A percentile compares a stretch with the other conserved stretches of the same genome.
Conservation (phyloP, 2,329 filamentous ascomycete genomes). For the Aureobasidium sp. region DNA sequence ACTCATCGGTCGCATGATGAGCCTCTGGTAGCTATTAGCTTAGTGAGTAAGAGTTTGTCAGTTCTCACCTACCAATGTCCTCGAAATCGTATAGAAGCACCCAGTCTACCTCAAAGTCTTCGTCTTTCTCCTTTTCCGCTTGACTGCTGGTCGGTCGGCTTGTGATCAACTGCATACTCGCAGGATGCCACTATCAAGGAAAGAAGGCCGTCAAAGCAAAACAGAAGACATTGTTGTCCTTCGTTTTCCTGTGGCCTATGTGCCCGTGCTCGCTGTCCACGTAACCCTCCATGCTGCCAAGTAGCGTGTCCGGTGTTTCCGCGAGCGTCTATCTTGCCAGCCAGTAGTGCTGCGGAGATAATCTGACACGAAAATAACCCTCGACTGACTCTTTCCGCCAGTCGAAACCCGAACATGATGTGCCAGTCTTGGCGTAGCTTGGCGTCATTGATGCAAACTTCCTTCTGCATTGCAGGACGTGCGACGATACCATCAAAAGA, state of each 20-base stretch:
- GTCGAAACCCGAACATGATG: not conserved
- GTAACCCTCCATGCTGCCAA: constrained; percentile 9
- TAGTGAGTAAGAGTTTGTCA: no score
- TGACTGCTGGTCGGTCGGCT: not conserved
- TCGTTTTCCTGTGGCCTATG: not conserved
- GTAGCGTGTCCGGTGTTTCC: not conserved
- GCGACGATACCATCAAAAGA: no score
- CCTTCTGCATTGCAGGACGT: not conserved
- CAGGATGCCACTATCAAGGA: no score
- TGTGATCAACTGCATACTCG: not conserved
- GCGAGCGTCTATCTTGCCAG: not conserved
- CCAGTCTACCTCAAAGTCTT: constrained; percentile 10
- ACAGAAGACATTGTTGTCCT: not conserved
- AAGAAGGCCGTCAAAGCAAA: not conserved
- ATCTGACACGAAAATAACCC: not conserved
- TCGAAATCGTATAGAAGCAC: not conserved
- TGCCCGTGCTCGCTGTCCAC: not conserved
- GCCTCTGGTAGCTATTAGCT: not conserved
- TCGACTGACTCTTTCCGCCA: not conserved
- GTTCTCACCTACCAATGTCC: not conserved
- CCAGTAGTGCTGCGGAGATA: not conserved
- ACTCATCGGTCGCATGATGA: not conserved
- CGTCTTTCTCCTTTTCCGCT: not conserved
- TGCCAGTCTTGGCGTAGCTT: not conserved
- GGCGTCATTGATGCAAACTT: not conserved